These are phyloP conservation scores for Hyphopichia buzzinii DNA, from an alignment of 1,139 yeast species.

Conservation along the genomic window DNA sequence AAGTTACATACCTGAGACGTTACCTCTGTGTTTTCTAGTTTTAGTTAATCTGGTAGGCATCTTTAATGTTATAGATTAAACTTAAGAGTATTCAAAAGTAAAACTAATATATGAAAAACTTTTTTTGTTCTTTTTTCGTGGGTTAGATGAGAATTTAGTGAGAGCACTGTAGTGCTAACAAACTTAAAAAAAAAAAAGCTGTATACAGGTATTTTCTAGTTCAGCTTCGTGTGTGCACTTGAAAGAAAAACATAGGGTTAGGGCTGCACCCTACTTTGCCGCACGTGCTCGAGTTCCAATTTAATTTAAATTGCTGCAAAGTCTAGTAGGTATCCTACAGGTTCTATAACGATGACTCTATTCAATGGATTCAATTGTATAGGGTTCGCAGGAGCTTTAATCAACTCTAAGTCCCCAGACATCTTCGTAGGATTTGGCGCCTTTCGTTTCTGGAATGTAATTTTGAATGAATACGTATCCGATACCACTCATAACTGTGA, in stretches of 20 bases:
- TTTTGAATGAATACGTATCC: constrained; percentile 48
- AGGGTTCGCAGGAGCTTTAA: too few species aligned
- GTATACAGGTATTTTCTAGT: neutral
- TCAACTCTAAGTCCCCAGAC: constrained; percentile 47
- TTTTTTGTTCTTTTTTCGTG: constrained; percentile 1
- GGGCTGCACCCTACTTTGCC: neutral
- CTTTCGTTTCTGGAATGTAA: constrained; percentile 78
- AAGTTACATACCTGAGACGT: constrained; percentile 90
- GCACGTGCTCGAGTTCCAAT: too few species aligned
- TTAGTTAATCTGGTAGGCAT: constrained; percentile 99
- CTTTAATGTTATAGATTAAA: constrained; percentile 31
- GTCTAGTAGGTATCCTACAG: too few species aligned
- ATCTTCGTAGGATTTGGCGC: constrained; percentile 54
- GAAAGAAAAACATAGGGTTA: neutral
- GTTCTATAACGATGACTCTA: too few species aligned
- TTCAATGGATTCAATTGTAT: too few species aligned
- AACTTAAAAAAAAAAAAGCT: too few species aligned
- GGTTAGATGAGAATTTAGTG: neutral
- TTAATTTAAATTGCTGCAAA: too few species aligned
- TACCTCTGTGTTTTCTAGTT: constrained; percentile 99
- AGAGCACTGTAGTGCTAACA: neutral
- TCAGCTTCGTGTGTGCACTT: neutral
- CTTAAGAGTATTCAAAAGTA: constrained; percentile 7
- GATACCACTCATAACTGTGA: constrained; percentile 54
- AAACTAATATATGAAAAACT: constrained; percentile 4